A percentile compares a stretch with the other conserved stretches of the same genome.
Evolutionary conservation across 2,329 filamentous ascomycete species (phyloP).

Genomic region (Fusarium odoratissimum): DNA sequence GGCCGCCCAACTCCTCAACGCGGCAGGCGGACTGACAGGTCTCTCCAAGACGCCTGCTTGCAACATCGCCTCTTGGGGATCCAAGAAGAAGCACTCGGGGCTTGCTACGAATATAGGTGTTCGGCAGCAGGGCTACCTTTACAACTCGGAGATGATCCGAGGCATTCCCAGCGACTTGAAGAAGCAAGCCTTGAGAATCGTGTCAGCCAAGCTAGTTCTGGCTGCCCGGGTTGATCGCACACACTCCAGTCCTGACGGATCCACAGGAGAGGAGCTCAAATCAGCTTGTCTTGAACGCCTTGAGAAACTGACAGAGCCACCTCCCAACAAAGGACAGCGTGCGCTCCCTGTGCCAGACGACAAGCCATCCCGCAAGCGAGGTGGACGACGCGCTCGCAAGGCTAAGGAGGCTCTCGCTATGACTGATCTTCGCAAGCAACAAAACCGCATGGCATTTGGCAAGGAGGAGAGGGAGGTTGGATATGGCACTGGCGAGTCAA

Average conservation of each 20-base stretch:
- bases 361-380: constrained; percentile 92
- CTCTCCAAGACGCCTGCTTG: constrained; percentile 93
- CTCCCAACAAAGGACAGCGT: constrained; percentile 86
- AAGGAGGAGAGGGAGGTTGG: constrained; percentile 95
- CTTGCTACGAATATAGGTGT: constrained; percentile 93
- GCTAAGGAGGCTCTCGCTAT: constrained; percentile 97
- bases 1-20: constrained; percentile 95
- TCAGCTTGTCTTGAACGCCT: constrained; percentile 85
- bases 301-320: constrained; percentile 92
- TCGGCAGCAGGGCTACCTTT: constrained; percentile 92
- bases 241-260: constrained; percentile 83
- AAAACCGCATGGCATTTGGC: constrained; percentile 95
- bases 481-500: constrained; percentile 87
- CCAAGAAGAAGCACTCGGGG: constrained; percentile 85
- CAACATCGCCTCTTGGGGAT: constrained; percentile 91
- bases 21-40: constrained; percentile 87
- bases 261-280: constrained; percentile 83
- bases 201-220: constrained; percentile 92
- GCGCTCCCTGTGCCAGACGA: constrained; percentile 94
- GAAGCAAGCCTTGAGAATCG: constrained; percentile 93
- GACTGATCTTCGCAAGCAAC: constrained; percentile 95
- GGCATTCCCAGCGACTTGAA: constrained; percentile 88
- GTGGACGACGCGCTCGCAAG: constrained; percentile 88
- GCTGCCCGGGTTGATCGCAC: constrained; percentile 91
- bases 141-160: constrained; percentile 89